Base-by-base conservation (phyloP, 768 basidiomycete genomes). In the Psilocybe cyanescens region DNA sequence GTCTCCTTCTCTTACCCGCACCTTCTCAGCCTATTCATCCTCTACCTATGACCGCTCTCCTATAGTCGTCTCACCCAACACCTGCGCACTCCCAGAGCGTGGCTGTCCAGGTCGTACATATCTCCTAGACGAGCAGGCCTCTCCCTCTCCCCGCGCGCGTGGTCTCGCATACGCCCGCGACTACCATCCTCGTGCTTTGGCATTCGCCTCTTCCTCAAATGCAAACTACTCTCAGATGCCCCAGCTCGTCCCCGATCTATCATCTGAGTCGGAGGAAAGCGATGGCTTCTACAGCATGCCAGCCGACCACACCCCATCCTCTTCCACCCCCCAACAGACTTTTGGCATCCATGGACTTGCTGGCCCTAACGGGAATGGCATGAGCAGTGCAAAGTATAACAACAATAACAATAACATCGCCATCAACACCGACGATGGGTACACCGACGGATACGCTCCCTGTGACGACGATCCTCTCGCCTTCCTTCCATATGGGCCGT, bases 41-140 rank as follows among this genome's bases (percentile, higher is more conserved):
- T 70, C 85, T 4, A 76, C 83, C 7, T 94, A 94, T 76, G 92
- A 94, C 78, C 89, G 92, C 60, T 85, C 89, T 3, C 91, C 92
- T 61, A 90, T 94, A 70, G 78, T 86, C 69, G 89, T 92, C 65
- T 70, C 83, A 24, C 88, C 88, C 33, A 91, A 93, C 70, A 73
- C 80, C 37, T 93, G 91, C 70, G 86, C 87, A 8, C 81, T 95
- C 24, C 92, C 93, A 37, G 91, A 85, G 67, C 86, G 92, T 61
- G 90, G 90, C 31, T 90, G 88, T 70, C 88, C 88, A 53, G 89
- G 89, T 29, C 82, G 87, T 63, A 90, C 88, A 4, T 91, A 90
- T 69, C 74, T 75, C 62, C 78, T 84, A 55, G 82, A 79, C 55
- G 83, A 80, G 55, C 60, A 65, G 28, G 53, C 53, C n/a, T n/a